phyloP scores from a whole-genome alignment of 1,139 yeast species.

The Geotrichum bryndzae region DNA sequence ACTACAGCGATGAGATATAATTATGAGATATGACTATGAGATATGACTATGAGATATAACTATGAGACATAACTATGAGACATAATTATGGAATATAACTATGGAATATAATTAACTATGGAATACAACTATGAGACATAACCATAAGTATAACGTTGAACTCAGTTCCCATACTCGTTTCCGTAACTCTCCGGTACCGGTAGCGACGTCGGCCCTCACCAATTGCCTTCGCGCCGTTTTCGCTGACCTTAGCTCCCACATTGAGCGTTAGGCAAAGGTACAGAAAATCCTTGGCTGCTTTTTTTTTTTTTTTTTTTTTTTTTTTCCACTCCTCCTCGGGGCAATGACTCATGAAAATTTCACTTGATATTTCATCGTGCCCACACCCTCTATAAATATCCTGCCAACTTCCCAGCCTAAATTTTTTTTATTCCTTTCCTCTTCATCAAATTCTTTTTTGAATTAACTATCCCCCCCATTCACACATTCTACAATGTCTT shows the following conservation, averaged over 20 bases:
- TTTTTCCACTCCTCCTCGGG: neutral
- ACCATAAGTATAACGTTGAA: no score
- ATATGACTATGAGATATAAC: no score
- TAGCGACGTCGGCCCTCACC: neutral
- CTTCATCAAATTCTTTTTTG: neutral
- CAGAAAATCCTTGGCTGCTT: neutral
- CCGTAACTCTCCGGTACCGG: neutral
- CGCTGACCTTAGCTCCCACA: neutral
- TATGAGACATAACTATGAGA: no score
- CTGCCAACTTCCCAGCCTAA: neutral
- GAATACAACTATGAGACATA: neutral
- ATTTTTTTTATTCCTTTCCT: neutral
- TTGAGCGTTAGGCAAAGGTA: no score
- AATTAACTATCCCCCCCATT: neutral
- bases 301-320: neutral
- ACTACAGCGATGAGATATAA: no score
- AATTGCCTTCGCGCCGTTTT: neutral
- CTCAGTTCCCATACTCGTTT: no score
- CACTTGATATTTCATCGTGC: neutral
- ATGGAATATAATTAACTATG: neutral
- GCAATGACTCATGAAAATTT: constrained; percentile 2
- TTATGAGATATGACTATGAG: no score
- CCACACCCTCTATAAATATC: neutral
- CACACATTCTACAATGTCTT: constrained; percentile 23
- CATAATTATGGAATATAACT: neutral